These are phyloP conservation scores for Suillus hirtellus DNA, from an alignment of 768 basidiomycete genomes.

Conservation along the genomic window DNA sequence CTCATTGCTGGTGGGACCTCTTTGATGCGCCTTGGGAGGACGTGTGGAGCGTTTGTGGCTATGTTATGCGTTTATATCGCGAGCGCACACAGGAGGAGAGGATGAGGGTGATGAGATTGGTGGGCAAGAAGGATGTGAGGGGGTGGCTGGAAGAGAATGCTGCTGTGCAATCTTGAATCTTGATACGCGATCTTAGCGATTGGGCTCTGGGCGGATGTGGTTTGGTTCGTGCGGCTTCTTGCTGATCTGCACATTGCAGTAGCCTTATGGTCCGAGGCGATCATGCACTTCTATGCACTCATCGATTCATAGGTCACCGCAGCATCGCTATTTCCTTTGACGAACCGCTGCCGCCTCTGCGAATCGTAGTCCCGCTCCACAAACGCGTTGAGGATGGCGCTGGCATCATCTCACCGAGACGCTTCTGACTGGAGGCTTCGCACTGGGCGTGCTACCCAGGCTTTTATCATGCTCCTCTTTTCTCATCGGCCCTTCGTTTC, in stretches of 20 bases:
- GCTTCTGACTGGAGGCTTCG: background rate
- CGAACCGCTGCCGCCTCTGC: background rate
- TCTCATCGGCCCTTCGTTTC: background rate
- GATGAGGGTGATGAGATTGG: slow-evolving; percentile 52
- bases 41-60: slow-evolving; percentile 81
- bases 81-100: slow-evolving; percentile 46
- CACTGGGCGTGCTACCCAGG: background rate
- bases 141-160: slow-evolving; percentile 73
- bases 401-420: background rate
- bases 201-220: background rate
- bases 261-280: background rate
- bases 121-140: slow-evolving; percentile 78
- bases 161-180: background rate
- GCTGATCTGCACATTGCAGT: background rate
- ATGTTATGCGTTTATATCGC: slow-evolving; percentile 80
- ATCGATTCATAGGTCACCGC: background rate
- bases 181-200: background rate
- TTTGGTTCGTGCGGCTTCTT: background rate
- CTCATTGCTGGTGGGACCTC: slow-evolving; percentile 88
- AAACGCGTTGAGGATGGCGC: background rate
- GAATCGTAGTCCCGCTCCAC: background rate
- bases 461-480: background rate
- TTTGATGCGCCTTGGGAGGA: slow-evolving; percentile 94
- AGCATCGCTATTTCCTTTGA: background rate
- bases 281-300: background rate